Conservation (phyloP, 306 rosid species). For the Argentina anserina region DNA sequence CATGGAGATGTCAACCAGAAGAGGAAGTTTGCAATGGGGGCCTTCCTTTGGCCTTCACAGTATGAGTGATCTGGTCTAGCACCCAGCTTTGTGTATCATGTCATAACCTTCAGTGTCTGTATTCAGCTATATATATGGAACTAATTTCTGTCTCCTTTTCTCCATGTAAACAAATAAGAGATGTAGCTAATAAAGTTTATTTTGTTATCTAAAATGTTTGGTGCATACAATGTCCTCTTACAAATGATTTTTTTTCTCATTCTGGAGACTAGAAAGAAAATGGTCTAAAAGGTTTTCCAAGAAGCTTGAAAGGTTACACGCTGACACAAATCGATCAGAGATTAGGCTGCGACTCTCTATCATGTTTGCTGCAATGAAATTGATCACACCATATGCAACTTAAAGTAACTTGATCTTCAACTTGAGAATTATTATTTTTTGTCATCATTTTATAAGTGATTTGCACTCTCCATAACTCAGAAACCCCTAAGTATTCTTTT, state of each 20-base stretch:
- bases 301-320: not conserved
- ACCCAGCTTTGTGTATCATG: not conserved
- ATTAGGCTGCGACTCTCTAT: not conserved
- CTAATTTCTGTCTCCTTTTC: not conserved
- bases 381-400: not conserved
- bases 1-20: slow-evolving; percentile 27
- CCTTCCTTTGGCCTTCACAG: slow-evolving; percentile 45
- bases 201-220: not conserved
- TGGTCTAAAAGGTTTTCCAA: not conserved
- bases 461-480: not conserved
- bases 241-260: not conserved
- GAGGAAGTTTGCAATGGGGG: slow-evolving; percentile 41
- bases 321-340: not conserved
- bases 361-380: not conserved
- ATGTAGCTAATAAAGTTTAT: not conserved
- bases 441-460: not conserved
- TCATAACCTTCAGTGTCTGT: not conserved
- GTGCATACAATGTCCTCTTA: not conserved
- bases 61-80: not conserved
- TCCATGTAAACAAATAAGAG: slow-evolving; percentile 9
- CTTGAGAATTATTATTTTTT: too few species aligned
- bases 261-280: not conserved
- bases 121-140: not conserved
- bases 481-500: not conserved
- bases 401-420: not conserved